A percentile compares a stretch with the other conserved stretches of the same genome.
These are phyloP conservation scores for Fusarium brevicatenulatum DNA, from an alignment of 2,329 filamentous ascomycete genomes.

Conservation along the genomic window DNA sequence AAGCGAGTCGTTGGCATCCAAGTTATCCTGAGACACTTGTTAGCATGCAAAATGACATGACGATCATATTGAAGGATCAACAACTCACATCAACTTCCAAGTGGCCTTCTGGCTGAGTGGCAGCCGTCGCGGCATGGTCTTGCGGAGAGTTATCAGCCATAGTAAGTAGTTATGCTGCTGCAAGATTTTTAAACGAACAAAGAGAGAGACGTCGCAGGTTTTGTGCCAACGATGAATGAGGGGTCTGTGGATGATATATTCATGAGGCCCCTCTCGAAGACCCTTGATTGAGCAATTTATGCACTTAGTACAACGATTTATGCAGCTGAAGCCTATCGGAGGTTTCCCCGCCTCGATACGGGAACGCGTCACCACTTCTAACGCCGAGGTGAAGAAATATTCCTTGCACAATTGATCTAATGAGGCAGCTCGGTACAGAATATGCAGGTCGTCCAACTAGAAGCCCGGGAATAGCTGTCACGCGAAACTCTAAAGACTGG, in stretches of 20 bases:
- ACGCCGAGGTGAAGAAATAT: background rate
- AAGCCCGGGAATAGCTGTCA: background rate
- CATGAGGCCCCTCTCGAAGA: background rate
- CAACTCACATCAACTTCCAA: constrained; percentile 6
- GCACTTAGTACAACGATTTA: background rate
- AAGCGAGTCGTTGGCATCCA: background rate
- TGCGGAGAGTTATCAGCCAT: background rate
- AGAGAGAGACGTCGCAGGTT: background rate
- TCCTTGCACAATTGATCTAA: background rate
- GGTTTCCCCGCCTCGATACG: background rate
- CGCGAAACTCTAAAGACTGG: background rate
- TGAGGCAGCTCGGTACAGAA: background rate
- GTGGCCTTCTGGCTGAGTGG: background rate
- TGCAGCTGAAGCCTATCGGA: background rate
- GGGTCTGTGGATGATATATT: background rate
- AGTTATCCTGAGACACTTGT: background rate
- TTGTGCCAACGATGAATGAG: background rate
- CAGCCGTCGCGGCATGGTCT: background rate
- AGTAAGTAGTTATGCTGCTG: background rate
- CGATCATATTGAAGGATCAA: background rate
- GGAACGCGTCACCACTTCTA: background rate
- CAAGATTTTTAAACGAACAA: background rate
- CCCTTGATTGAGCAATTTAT: background rate
- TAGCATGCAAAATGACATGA: rapidly evolving
- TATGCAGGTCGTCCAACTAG: background rate